Base-by-base conservation (phyloP, 2,329 filamentous ascomycete genomes). In the Diaporthe eres region DNA sequence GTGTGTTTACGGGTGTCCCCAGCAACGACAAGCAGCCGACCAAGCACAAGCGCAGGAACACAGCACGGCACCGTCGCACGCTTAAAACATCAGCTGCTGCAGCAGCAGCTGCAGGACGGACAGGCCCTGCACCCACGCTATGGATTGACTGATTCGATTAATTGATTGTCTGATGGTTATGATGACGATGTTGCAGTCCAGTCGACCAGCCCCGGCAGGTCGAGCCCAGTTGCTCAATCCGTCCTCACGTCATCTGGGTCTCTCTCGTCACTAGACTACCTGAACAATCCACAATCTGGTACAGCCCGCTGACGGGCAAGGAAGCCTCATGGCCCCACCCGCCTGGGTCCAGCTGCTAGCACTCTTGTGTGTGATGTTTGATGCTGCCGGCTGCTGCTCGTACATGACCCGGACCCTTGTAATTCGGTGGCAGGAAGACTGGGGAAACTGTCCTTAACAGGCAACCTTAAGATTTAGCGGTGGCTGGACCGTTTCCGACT, bases 371-470 rank as follows among this genome's bases (percentile, higher is more conserved):
- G 37, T 39, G 37, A 39, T 39, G 37, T 39, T 39, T 12, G 37
- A 39, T 39, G 37, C 37, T n/a, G 25, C 57, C 34, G 57, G 57
- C 31, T 34, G 34, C 44, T 53, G 63, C 47, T 68, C 22, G 47
- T 53, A 68, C 65, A 51, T 53, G 60, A 47, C 39, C 60, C 60
- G 60, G 39, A 68, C 65, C 47, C 31, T 53, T 53, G 47, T 53
- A 68, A 68, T 68, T 68, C 65, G 65, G 65, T 68, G 65, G 65
- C 65, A 68, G 65, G 65, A 68, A 68, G 65, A 68, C 65, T 68
- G 65, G 65, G 65, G 65, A 68, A 68, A 39, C 47, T 4, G 65
- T 53, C 65, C 47, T 53, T 51, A 68, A 68, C 47, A 68, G 65
- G 65, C 65, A 68, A 68, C 31, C 47, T 68, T 53, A 28, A 68